Evolutionary conservation across 176 grass and related monocot genomes (phyloP).

Genomic region (Guadua angustifolia): DNA sequence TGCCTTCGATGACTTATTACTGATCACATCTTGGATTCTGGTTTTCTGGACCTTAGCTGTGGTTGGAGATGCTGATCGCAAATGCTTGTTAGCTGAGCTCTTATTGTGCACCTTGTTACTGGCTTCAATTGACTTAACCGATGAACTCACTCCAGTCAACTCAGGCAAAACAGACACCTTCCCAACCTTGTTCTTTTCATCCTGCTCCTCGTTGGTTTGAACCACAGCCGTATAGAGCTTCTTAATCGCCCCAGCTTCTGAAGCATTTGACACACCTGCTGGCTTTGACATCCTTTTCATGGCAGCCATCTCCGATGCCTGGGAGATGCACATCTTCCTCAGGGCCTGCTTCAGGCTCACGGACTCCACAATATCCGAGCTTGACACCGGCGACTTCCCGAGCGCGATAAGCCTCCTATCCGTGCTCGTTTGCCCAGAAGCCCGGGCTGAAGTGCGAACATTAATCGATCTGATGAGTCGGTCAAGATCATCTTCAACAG

Average conservation of each 20-base stretch:
- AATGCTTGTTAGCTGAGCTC: conserved; percentile 51
- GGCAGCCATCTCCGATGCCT: conserved; percentile 97
- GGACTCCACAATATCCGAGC: conserved; percentile 82
- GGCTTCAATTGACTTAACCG: conserved; percentile 40
- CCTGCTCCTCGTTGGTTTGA: conserved; percentile 44
- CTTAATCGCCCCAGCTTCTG: conserved; percentile 68
- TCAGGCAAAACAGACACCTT: conserved; percentile 61
- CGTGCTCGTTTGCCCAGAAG: conserved; percentile 67
- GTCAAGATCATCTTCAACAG: conserved; percentile 75
- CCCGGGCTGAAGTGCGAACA: conserved; percentile 54
- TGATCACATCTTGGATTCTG: conserved; percentile 96
- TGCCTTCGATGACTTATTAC: conserved; percentile 48
- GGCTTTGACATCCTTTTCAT: conserved; percentile 77
- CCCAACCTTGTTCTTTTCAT: conserved; percentile 48
- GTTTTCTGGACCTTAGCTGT: conserved; percentile 62
- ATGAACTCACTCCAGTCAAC: conserved; percentile 41
- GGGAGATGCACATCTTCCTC: conserved; percentile 93
- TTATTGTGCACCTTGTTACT: conserved; percentile 32
- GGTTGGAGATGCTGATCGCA: conserved; percentile 55
- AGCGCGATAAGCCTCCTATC: conserved; percentile 61
- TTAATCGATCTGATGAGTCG: conserved; percentile 77
- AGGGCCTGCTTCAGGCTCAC: conserved; percentile 90
- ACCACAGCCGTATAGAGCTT: conserved; percentile 66
- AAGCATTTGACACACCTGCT: conserved; percentile 17
- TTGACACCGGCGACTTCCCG: conserved; percentile 63